Base-by-base conservation (phyloP, 441 rosid genomes). In the Theobroma grandiflorum region DNA sequence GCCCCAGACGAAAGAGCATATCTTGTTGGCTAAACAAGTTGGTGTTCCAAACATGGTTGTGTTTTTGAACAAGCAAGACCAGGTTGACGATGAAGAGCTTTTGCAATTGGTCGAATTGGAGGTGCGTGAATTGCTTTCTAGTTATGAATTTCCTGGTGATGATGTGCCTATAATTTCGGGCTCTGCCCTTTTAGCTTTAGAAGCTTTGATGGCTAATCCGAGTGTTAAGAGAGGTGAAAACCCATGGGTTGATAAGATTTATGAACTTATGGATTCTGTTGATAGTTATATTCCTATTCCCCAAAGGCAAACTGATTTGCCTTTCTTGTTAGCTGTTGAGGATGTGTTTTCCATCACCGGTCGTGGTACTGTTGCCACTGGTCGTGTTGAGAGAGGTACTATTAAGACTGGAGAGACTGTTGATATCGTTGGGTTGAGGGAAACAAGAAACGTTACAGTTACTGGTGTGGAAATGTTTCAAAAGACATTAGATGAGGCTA, bases 331-430 rank as follows among this genome's bases (percentile, higher is more conserved):
- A 79, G 99, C 98, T 55, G 67, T 97, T 79, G 99, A 95, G 74
- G 99, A 95, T 82, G 99, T 97, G 50, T 95, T 97, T 82, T 94
- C 99, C 0, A 95, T 97, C 78, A 94, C 98, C 0, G 99, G 99
- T 58, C 98, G 98, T 86, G 99, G 99, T 20, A 97, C 99, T 0
- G 99, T 95, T 15, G 98, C 98, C 70, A 97, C 99, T 0, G 99
- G 98, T 43, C 90, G 95, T 80, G 91, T 97, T 8, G 99, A 95
- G 90, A 93, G 99, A 84, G 98, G 99, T 14, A 91, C 88, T 0
- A 31, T 92, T 43, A 94, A 75, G 88, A 90, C 91, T 22, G 98
- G 98, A 62, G 98, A 97, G 15, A 94, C 92, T 1, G 93, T 97
- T 9, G 98, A 93, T 64, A 62, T 92, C 72, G 97, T 97, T 7